Conservation (phyloP, 2,329 filamentous ascomycete species). For the Exserohilum turcica region DNA sequence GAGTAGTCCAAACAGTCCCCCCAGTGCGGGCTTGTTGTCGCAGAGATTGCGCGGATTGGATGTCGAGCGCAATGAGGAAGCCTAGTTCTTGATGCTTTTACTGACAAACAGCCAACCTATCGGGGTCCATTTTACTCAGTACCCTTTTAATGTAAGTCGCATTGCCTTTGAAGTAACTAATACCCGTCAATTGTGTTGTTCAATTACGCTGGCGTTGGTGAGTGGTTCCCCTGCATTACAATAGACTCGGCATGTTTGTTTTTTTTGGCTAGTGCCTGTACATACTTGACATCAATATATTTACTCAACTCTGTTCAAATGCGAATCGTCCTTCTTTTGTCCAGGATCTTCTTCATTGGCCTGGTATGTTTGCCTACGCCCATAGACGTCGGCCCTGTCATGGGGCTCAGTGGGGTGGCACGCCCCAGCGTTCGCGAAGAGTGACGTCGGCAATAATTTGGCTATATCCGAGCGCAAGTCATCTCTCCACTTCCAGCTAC, state of each 20-base stretch:
- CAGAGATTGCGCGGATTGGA: constrained; percentile 69
- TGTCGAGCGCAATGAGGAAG: constrained; percentile 43
- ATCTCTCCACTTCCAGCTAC: constrained; percentile 10
- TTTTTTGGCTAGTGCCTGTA: neutral
- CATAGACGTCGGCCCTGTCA: neutral
- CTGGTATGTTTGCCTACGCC: neutral
- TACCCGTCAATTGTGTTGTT: constrained; percentile 1
- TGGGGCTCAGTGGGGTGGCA: constrained; percentile 11
- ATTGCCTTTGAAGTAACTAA: neutral
- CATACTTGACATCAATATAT: neutral
- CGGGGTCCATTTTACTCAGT: neutral
- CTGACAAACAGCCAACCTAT: neutral
- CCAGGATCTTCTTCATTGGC: neutral
- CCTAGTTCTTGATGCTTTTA: neutral
- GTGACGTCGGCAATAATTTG: constrained; percentile 32
- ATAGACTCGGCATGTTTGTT: neutral
- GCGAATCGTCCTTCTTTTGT: neutral
- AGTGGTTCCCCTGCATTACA: neutral
- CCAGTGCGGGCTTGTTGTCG: constrained; percentile 71
- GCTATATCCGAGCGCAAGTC: constrained; percentile 25
- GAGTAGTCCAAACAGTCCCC: constrained; percentile 59
- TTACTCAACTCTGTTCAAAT: neutral
- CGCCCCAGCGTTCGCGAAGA: constrained; percentile 14
- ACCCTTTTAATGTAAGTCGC: neutral
- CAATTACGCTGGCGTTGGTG: neutral